phyloP scores from a whole-genome alignment of 2,329 filamentous ascomycete genomes.

The Aureobasidium uvarum region DNA sequence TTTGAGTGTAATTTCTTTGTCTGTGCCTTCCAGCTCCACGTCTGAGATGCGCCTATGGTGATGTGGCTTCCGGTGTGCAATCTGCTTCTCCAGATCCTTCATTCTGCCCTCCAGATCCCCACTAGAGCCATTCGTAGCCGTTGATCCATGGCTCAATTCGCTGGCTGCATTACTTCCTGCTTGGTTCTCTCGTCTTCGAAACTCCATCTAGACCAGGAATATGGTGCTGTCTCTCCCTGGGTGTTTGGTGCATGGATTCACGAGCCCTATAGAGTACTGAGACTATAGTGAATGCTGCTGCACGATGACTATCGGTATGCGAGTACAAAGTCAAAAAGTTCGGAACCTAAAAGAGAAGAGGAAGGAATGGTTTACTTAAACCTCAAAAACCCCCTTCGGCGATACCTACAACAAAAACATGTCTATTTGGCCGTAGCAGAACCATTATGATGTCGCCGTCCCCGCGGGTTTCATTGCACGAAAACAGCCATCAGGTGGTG shows the following conservation, averaged over 20 bases:
- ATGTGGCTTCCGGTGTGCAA: background rate
- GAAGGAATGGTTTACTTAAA: background rate
- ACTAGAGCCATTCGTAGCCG: background rate
- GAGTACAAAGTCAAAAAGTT: background rate
- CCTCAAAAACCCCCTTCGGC: background rate
- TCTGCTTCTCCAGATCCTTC: slow-evolving; percentile 14
- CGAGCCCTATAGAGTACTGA: no score
- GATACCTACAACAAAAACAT: background rate
- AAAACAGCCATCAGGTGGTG: background rate
- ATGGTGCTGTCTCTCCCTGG: background rate
- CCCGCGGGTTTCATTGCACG: background rate
- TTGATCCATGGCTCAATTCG: background rate
- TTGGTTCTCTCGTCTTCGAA: slow-evolving; percentile 8
- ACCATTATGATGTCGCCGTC: slow-evolving; percentile 14
- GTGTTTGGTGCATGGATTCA: no score
- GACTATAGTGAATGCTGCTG: background rate
- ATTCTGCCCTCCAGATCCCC: background rate
- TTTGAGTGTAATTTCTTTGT: slow-evolving; percentile 22
- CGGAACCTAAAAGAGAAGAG: background rate
- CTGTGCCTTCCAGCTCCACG: background rate
- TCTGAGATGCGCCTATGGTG: background rate
- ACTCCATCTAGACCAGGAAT: background rate
- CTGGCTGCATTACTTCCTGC: background rate
- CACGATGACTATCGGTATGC: background rate
- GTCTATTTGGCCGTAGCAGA: background rate